phyloP scores from a whole-genome alignment of 1,284 basidiomycete genomes.

The Malassezia pachydermatis region DNA sequence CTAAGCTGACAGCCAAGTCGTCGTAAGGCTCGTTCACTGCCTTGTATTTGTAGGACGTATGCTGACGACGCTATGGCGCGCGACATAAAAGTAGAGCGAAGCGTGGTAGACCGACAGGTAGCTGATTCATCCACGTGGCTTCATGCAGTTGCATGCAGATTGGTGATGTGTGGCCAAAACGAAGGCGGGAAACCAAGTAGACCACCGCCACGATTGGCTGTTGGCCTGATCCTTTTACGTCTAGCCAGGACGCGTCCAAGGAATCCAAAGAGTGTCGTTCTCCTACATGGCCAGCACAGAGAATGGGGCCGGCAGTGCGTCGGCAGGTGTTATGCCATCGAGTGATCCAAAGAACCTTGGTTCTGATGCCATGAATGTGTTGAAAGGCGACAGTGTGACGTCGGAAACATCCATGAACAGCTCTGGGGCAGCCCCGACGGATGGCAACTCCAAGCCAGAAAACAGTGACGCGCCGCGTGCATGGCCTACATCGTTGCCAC shows the following conservation, averaged over 20 bases:
- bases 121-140: neutral
- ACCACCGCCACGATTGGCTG: conserved; percentile 16
- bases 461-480: neutral
- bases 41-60: neutral
- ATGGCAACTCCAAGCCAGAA: neutral
- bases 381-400: too few relatives aligned
- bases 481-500: conserved; percentile 7
- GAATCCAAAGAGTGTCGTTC: neutral
- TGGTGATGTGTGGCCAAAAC: neutral
- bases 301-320: neutral
- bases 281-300: conserved; percentile 4
- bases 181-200: neutral
- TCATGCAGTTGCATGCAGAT: conserved; percentile 2
- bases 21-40: neutral
- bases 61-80: neutral
- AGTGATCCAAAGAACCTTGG: neutral
- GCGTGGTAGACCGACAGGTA: too few relatives aligned
- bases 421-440: conserved; percentile 1
- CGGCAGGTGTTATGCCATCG: neutral
- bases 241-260: neutral
- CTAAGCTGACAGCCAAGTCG: conserved; percentile 40
- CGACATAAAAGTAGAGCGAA: too few relatives aligned
- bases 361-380: neutral
- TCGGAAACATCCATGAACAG: neutral
- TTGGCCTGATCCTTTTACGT: neutral